These are phyloP conservation scores for Talaromyces sp. DNA, from an alignment of 2,329 filamentous ascomycete species.

Conservation along the genomic window DNA sequence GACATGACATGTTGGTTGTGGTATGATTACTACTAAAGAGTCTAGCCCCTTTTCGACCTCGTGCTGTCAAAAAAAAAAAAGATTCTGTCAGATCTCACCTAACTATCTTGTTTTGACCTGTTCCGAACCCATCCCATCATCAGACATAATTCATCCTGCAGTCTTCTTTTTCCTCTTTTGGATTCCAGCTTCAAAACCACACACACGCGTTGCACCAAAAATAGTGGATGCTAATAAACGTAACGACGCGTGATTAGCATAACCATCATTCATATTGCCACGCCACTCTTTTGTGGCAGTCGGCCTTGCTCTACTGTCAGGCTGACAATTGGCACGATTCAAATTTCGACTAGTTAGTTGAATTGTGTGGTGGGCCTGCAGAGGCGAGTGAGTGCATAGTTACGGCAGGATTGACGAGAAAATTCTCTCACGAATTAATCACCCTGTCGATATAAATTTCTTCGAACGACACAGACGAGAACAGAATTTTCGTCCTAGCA, in stretches of 20 bases:
- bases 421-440: background rate
- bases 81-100: background rate
- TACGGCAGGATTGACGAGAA: constrained; percentile 1
- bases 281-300: background rate
- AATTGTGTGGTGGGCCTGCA: constrained; percentile 13
- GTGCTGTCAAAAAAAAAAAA: constrained; percentile 6
- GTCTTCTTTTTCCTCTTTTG: background rate
- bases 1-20: background rate
- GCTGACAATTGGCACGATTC: constrained; percentile 8
- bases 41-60: constrained; percentile 8
- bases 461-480: no score
- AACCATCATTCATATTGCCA: background rate
- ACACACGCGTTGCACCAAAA: background rate
- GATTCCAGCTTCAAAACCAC: background rate
- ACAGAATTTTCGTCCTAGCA: no score
- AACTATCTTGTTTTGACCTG: background rate
- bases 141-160: background rate
- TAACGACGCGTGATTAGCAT: constrained; percentile 11
- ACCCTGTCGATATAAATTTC: background rate
- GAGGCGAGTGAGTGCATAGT: constrained; percentile 12
- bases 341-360: constrained; percentile 9
- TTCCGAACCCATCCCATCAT: background rate
- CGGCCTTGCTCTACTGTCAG: background rate
- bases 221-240: constrained; percentile 7
- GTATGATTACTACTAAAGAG: background rate